Evolutionary conservation across 1,139 yeast genomes (phyloP), one percentile per base, ranked within the genome.

Genomic region (Lodderomyces margitis): DNA sequence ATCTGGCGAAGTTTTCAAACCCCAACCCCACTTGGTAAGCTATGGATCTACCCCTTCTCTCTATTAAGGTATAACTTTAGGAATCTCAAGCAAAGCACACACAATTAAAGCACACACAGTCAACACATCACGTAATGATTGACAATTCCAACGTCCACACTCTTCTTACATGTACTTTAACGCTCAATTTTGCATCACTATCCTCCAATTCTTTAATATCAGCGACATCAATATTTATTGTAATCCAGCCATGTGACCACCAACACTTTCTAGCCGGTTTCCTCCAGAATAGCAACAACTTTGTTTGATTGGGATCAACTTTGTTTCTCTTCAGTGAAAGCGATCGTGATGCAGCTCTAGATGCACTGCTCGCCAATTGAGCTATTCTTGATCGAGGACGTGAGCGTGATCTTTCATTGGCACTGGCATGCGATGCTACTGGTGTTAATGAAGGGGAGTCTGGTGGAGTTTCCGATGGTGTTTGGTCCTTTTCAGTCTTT

Each of bases 191-290:
- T 3, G 52, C 37, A 11, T 50, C 52, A 14, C 51, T 55, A 15
- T 49, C 45, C 14, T 43, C 41, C 38, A 78, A 62, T 7, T 61
- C 47, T 10, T 53, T 50, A 3, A 49, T 44, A 12, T 47, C 48
- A 4, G 55, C 49, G 2, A 51, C 48, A 14, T 53, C 59, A 8
- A 85, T 68, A 27, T 72, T 74, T 24, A 88, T 68, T 5, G 74
- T 76, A 16, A 81, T 68, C 37, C 72, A 67, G 36, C 80, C 80
- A 54, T 84, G 85, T 10, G 87, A 84, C 99, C 99, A 94, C 99
- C 99, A 94, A 65, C 99, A 94, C 60, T 94, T 94, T 57, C 98
- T 76, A 1, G 99, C 99, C 0, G 99, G 99, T 58, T 92, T 92
- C 49, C 96, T 77, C 98, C 98, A 94, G 59, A 94, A 94, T 45